Evolutionary conservation across 164 flowering plant genomes (phyloP), one percentile per base, ranked within the genome.

Genomic region (Dillenia turbinata): DNA sequence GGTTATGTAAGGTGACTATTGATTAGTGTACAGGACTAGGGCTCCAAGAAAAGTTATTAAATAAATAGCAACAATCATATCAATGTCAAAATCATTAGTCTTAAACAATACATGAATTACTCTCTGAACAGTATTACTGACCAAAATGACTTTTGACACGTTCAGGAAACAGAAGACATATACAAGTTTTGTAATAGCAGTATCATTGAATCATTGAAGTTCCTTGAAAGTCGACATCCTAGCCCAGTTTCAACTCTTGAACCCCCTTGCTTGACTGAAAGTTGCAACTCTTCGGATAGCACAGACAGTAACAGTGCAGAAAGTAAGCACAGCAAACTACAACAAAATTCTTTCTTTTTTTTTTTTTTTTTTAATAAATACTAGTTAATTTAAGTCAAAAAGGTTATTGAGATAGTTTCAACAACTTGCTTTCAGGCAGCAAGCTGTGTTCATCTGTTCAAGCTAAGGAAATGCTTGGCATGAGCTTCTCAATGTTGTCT

Each of bases 241-340:
- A 88, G 98, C 72, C 94, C 97, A 9, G 75, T 87, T 50, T 93
- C 98, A 54, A 71, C 82, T 69, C 89, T 94, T 66, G 96, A 86
- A 59, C 78, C 78, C 26, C 73, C 85, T 58, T 73, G 82, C 64
- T 79, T 84, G 11, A 69, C 73, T 66, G 97, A 87, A 65, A 92
- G 96, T 70, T 81, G 83, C 73, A 76, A 75, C 69, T 89, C 96
- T 63, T 80, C 88, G 9, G 84, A 84, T 49, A 83, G 82, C 60
- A 69, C 69, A 9, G 89, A 80, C 3, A 77, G 84, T 73, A 53
- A 54, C 63, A 58, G 54, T 53, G 67, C 65, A 24, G 82, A 70
- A 68, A 89, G 92, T 88, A 75, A 62, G 59, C 44, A 44, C 12
- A 56, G 2, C 22, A 59, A 60, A 44, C 43, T 8, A 26, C 40